Base-by-base conservation (phyloP, 495 filamentous ascomycete genomes). In the Hypoxylon perforatum region DNA sequence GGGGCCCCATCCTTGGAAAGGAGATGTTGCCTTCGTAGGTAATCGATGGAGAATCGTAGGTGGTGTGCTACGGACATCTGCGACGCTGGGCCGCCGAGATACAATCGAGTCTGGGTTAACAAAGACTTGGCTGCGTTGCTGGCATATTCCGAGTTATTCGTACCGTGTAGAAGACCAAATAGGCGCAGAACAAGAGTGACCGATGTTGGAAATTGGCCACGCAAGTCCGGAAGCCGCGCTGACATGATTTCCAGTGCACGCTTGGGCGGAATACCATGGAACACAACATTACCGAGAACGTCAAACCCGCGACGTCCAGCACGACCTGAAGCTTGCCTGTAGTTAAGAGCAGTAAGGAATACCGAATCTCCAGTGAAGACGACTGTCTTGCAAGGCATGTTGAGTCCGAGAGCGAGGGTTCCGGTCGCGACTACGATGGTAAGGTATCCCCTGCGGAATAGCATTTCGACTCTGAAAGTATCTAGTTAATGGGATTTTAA, bases 351-450 rank as follows among this genome's bases (percentile, higher is more conserved):
- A 0, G 90, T 92, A 48, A 94, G 73, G 61, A 81, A 91, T 10
- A 91, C 80, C 0, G 86, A 89, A 65, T 93, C 90, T 3, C 90
- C 90, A 4, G 80, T 84, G 72, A 94, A 94, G 4, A 93, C 85
- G 8, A 92, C 90, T 0, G 91, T 94, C 66, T 90, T 90, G 69
- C 91, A 92, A 18, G 91, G 91, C 91, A 92, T 93, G 61, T 93
- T 94, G 76, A 94, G 91, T 74, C 91, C 91, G 19, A 94, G 77
- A 33, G 86, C 86, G 11, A 93, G 80, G 0, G 90, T 92, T 0
- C 91, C 91, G 10, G 91, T 94, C 0, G 91, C 91, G 44, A 93
- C 84, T 9, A 92, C 85, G n/a, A 91, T 87, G 4, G 87, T 80
- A 9, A 93, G 77, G 61, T 80, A 93, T 0, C 91, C 89, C 69